phyloP scores from a whole-genome alignment of 805 yeast species.

The Monosporozyma siamensis region DNA sequence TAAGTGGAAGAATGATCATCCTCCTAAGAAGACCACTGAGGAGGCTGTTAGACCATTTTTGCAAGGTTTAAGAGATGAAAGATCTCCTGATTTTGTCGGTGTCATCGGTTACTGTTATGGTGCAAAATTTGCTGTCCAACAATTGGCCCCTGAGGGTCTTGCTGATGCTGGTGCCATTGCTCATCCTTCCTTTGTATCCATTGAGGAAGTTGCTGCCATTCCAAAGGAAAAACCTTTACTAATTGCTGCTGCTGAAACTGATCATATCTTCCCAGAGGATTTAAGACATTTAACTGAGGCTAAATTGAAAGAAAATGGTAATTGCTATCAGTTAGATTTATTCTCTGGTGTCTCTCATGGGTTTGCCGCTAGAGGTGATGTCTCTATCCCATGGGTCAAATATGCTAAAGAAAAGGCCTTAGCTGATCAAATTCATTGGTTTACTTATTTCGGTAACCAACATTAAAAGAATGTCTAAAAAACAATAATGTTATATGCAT shows the following conservation, averaged over 20 bases:
- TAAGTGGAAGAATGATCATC: constrained; percentile 49
- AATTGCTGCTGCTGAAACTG: constrained; percentile 69
- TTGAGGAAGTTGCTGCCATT: constrained; percentile 55
- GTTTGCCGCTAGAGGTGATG: constrained; percentile 71
- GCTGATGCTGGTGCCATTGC: constrained; percentile 64
- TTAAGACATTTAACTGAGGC: constrained; percentile 54
- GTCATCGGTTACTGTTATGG: constrained; percentile 81
- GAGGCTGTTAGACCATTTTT: constrained; percentile 44
- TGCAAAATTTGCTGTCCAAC: constrained; percentile 56
- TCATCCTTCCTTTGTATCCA: constrained; percentile 69
- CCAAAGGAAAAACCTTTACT: constrained; percentile 45
- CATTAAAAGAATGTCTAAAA: too few relatives aligned
- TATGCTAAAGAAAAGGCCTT: constrained; percentile 64
- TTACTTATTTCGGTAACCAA: constrained; percentile 13
- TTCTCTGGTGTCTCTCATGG: constrained; percentile 68
- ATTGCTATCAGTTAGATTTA: constrained; percentile 50
- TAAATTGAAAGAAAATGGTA: constrained; percentile 43
- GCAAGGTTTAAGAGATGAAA: constrained; percentile 33
- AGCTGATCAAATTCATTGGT: constrained; percentile 30
- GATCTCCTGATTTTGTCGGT: constrained; percentile 41
- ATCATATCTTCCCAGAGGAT: constrained; percentile 52
- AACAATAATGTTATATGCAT: too few relatives aligned
- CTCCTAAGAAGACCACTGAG: constrained; percentile 34
- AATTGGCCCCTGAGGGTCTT: constrained; percentile 29
- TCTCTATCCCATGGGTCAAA: constrained; percentile 38